Evolutionary conservation across 2,329 filamentous ascomycete genomes (phyloP), one percentile per base, ranked within the genome.

Genomic region (Lomentospora prolificans): DNA sequence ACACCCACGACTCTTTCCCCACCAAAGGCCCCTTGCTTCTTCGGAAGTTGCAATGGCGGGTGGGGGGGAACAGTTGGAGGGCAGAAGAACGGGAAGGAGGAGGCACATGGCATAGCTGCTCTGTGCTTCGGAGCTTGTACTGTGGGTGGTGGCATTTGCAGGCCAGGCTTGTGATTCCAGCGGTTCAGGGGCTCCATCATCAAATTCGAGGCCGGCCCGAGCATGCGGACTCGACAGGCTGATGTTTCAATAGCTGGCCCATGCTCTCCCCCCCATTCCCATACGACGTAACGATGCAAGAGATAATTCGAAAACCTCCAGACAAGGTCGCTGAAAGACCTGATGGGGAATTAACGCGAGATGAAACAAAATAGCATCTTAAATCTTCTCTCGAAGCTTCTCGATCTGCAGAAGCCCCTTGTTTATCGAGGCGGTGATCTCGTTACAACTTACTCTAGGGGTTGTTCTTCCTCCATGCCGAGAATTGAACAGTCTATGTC

Each of bases 151-250:
- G 30, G 30, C 30, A 7, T 12, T 33, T 33, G 30, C 41, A n/a
- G 22, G 41, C 19, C 19, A 19, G 22, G n/a, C 48, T 51, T 51
- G 22, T 27, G 48, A 51, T 28, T 22, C 19, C n/a, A 46, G 19
- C 19, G 51, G 36, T 44, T 54, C 51, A 54, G 51, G 51, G 51
- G 51, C 25, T 54, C 51, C 17, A 54, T 28, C 33, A 44, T 22
- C 36, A 44, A 25, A 52, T 50, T 55, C 53, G 44, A 55, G 33
- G 28, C 53, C 53, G 53, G 53, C 44, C 53, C 53, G 53, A 55
- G 44, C 6, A 50, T 19, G 53, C 53, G 27, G 53, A 41, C 39
- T 55, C 36, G 41, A 28, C 24, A 50, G 27, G n/a, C 17, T 31
- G 22, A 50, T 33, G 53, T 55, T 51, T 55, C 44, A 55, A 51